Evolutionary conservation across 1,284 basidiomycete genomes (phyloP), one percentile per base, ranked within the genome.

Genomic region (Microbotryum violaceum): DNA sequence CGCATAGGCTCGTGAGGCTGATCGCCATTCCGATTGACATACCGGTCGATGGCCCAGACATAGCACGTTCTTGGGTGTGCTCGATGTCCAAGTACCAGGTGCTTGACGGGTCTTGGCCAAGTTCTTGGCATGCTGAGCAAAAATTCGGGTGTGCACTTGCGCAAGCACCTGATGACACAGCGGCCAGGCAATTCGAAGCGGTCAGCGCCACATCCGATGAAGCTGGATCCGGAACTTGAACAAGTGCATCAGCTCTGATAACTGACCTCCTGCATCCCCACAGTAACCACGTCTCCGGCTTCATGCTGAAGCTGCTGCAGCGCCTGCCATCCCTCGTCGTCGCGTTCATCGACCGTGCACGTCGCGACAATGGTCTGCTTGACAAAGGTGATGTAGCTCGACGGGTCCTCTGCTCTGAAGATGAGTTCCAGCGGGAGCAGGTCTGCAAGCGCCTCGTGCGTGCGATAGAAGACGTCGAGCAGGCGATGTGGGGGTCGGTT

Each of bases 1-100:
- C 10, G 9, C 52, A n/a, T 12, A 14, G 37, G 33, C 37, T 33
- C 20, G 52, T 18, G 37, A 27, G 47, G 27, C 4, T 20, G n/a
- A 45, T 45, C 63, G 51, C n/a, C 31, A 31, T 31, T 31, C 31
- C 31, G 31, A 16, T 1, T 6, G 29, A 71, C 80, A 58, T 65
- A 84, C 86, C 59, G 78, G 74, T 27, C 82, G 78, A 74, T 87
- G 88, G 5, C 88, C 87, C 16, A 79, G 71, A 2, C 84, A 82
- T 20, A 89, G 78, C 1, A 88, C 76, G 69, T 87, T 85, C 48
- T 62, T 59, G 16, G 66, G 66, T 3, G 58, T 60, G 0, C 60
- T 48, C 9, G 72, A 58, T 8, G 51, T 62, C 20, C 49, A 46
- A 0, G 37, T 25, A 6, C 58, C 51, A 3, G 48, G 56, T 2